Base-by-base conservation (phyloP, 331 rosid species). In the Arachis monticola region DNA sequence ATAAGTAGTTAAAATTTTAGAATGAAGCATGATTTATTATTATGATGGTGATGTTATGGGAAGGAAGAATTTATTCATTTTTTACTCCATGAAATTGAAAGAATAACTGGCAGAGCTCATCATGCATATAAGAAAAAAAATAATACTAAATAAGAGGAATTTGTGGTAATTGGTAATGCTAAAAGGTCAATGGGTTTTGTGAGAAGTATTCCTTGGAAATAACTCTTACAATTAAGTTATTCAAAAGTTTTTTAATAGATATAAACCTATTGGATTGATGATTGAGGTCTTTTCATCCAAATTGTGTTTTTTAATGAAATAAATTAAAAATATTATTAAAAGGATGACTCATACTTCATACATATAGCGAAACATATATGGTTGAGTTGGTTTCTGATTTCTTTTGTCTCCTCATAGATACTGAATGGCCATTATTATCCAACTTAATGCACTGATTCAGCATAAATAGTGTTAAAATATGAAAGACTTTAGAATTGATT, bases 231-330 rank as follows among this genome's bases (percentile, higher is more conserved):
- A 14, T 38, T 38, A 38, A 38, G 41, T 5, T 38, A 38, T 38
- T 38, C 5, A 38, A 38, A 35, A 35, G 0, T 35, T 35, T 35
- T 35, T 35, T 35, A 2, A 35, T 35, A 35, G 40, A 35, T 8
- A 44, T 44, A 45, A 45, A 45, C 8, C 48, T 51, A 6, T 27
- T 10, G 44, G 45, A 68, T 68, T 59, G 31, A 27, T 35, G 14
- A 30, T 45, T 56, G 35, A 57, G 57, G 46, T 67, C 61, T 58
- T 47, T 31, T 17, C 30, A 7, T 79, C 27, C 9, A 6, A 72
- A 41, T 38, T 38, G 11, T 60, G 59, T 59, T 3, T 72, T 50
- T 12, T 45, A 35, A 38, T 2, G 5, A 38, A 38, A 38, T 38
- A 38, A 38, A n/a, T 64, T 66, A 56, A 55, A 2, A 31, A 32